Percentiles rank a stretch among this genome's conserved stretches.
These are phyloP conservation scores for Vinca minor DNA, from an alignment of 257 asterid genomes.

Conservation along the genomic window DNA sequence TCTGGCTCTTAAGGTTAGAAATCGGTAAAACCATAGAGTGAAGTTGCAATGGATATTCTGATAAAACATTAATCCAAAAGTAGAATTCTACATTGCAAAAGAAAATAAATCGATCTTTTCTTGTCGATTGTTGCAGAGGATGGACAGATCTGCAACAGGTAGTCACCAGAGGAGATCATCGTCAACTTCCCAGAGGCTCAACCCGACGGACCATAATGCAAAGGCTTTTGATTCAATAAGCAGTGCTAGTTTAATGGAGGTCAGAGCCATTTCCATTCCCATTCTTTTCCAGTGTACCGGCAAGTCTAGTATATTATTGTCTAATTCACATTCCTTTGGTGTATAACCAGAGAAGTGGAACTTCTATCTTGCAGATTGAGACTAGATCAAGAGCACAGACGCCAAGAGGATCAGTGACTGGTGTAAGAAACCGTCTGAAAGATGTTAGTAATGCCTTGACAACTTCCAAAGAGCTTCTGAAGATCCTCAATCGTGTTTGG, in stretches of 20 bases:
- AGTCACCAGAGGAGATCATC: constrained; percentile 54
- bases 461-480: constrained; percentile 87
- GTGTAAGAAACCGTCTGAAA: constrained; percentile 49
- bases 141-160: constrained; percentile 59
- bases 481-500: constrained; percentile 79
- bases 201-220: constrained; percentile 30
- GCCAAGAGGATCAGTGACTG: constrained; percentile 43
- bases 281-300: neutral
- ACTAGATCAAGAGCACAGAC: constrained; percentile 61
- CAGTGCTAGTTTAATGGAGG: constrained; percentile 86
- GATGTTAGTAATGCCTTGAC: constrained; percentile 78
- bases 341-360: neutral
- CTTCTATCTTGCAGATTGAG: constrained; percentile 50
- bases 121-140: constrained; percentile 40
- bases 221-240: constrained; percentile 57
- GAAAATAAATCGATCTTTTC: too few species aligned
- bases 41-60: too few species aligned
- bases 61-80: too few species aligned
- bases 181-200: constrained; percentile 50
- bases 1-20: too few species aligned
- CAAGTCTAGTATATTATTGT: neutral
- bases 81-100: too few species aligned
- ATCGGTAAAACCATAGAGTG: too few species aligned
- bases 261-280: constrained; percentile 17
- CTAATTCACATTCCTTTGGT: neutral